phyloP scores from a whole-genome alignment of 2,329 filamentous ascomycete genomes.

The Hymenoscyphus occultus region DNA sequence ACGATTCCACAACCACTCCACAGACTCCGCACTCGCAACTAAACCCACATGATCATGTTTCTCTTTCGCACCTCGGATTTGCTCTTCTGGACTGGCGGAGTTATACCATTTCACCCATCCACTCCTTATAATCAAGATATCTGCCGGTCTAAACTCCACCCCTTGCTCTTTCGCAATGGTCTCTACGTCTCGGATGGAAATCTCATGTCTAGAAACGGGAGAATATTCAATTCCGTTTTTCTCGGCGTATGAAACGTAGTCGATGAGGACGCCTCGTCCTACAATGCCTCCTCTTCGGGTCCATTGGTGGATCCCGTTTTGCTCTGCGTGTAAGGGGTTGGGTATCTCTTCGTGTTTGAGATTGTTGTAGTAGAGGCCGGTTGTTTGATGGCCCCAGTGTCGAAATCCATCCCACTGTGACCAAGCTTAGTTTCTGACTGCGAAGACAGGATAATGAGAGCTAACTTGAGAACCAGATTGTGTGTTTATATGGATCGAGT shows the following conservation, averaged over 20 bases:
- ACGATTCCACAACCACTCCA: conserved; percentile 33
- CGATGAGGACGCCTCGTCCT: conserved; percentile 52
- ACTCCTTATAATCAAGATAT: conserved; percentile 48
- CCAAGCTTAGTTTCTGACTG: conserved; percentile 34
- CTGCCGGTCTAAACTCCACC: conserved; percentile 45
- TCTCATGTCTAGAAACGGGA: conserved; percentile 37
- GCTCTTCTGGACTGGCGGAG: conserved; percentile 25
- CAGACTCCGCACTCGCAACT: conserved; percentile 20
- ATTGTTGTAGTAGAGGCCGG: conserved; percentile 35
- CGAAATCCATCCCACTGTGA: conserved; percentile 48
- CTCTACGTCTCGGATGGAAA: conserved; percentile 41
- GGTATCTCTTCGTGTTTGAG: conserved; percentile 28
- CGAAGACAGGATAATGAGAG: background rate
- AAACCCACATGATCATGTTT: conserved; percentile 25
- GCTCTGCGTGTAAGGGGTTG: conserved; percentile 37
- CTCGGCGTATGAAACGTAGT: conserved; percentile 44
- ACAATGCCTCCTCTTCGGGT: conserved; percentile 44
- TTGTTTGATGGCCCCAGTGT: conserved; percentile 34
- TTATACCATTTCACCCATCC: conserved; percentile 43
- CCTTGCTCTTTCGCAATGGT: conserved; percentile 45
- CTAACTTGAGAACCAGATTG: conserved; percentile 41
- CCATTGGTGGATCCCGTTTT: conserved; percentile 27
- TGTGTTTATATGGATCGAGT: conserved; percentile 46
- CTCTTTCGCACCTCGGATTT: conserved; percentile 14
- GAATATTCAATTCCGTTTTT: conserved; percentile 37